phyloP scores from a whole-genome alignment of 495 filamentous ascomycete genomes.

The Trichoderma orchidacearum region DNA sequence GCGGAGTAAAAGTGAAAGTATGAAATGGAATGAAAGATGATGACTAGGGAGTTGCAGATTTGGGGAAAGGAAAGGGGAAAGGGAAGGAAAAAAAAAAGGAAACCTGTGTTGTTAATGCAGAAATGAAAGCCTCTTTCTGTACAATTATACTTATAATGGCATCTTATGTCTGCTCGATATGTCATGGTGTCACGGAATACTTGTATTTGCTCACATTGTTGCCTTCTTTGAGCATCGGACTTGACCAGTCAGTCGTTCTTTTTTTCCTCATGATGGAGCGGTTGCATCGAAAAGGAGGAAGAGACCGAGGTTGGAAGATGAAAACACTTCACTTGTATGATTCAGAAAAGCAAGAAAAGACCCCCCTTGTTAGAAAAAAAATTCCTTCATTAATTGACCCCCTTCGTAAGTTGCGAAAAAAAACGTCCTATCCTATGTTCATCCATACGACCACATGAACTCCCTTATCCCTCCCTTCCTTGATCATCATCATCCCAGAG shows the following conservation, averaged over 20 bases:
- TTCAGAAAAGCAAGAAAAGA: not conserved
- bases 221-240: not conserved
- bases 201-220: not conserved
- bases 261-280: not conserved
- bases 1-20: not conserved
- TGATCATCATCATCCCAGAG: not conserved
- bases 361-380: not conserved
- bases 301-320: no score
- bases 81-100: not conserved
- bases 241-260: not conserved
- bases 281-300: not conserved
- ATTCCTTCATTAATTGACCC: not conserved
- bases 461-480: not conserved
- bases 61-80: not conserved
- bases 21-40: not conserved
- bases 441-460: not conserved
- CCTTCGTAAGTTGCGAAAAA: not conserved
- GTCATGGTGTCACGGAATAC: not conserved
- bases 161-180: not conserved
- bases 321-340: not conserved
- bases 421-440: not conserved
- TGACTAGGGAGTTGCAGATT: no score
- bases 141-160: not conserved
- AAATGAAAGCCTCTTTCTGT: not conserved
- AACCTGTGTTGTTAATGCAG: not conserved